These are phyloP conservation scores for Ophiostoma sp. DNA, from an alignment of 2,329 filamentous ascomycete genomes.

Conservation along the genomic window DNA sequence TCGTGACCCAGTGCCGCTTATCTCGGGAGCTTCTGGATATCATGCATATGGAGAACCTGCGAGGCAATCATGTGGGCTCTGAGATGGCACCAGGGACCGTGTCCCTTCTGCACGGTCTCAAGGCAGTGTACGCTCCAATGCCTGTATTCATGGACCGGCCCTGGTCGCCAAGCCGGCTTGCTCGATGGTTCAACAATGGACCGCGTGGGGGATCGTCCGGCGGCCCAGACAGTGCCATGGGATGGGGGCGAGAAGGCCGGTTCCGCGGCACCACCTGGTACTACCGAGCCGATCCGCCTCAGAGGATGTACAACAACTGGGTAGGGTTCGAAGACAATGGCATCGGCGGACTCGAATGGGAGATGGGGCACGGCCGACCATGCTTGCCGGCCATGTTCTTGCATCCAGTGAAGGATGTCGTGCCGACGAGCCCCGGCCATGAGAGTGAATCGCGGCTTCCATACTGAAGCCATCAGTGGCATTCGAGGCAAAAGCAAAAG, in stretches of 20 bases:
- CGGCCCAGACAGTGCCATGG: constrained; percentile 51
- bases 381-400: constrained; percentile 56
- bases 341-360: constrained; percentile 52
- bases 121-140: constrained; percentile 72
- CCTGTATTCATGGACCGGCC: constrained; percentile 74
- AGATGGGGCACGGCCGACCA: constrained; percentile 49
- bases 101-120: constrained; percentile 70
- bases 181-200: constrained; percentile 57
- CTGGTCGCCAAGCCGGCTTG: constrained; percentile 53
- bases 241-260: constrained; percentile 53
- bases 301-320: constrained; percentile 58
- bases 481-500: not conserved
- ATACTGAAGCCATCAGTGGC: constrained; percentile 27
- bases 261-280: constrained; percentile 58
- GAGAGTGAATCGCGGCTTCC: constrained; percentile 39
- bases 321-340: constrained; percentile 54
- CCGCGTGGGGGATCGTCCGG: constrained; percentile 47
- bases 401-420: constrained; percentile 55
- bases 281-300: constrained; percentile 52
- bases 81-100: constrained; percentile 75
- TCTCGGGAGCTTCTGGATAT: constrained; percentile 65
- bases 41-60: constrained; percentile 72
- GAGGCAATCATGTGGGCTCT: constrained; percentile 69
- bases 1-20: constrained; percentile 69
- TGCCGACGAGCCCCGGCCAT: constrained; percentile 44